Evolutionary conservation across 2,329 filamentous ascomycete species (phyloP), one percentile per base, ranked within the genome.

Genomic region (Fusarium penzigii): DNA sequence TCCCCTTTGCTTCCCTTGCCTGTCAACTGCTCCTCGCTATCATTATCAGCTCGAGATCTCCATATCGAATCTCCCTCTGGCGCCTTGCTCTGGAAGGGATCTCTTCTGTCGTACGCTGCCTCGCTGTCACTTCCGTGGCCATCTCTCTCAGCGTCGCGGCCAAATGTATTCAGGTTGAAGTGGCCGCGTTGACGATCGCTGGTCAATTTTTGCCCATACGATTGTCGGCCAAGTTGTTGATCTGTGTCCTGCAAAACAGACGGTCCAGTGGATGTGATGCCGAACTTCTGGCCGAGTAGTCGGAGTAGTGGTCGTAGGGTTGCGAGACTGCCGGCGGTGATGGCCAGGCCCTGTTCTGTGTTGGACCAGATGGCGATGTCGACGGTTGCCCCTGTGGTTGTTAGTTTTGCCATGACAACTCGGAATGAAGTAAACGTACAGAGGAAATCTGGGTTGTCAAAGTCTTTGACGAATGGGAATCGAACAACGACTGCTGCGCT

Each of bases 291-390:
- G 46, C 62, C 65, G 40, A 75, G 42, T 25, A 60, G 32, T 49
- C 70, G 71, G 53, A 73, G 50, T 1, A 81, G 67, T 0, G 78
- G 78, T 1, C 76, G 73, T 6, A 80, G 67, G 0, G 77, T 79
- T 6, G 76, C 75, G 7, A 78, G 70, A 20, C 72, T 73, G n/a
- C 74, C 75, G 8, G 78, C 78, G 7, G 73, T 73, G 56, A 81
- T 75, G 44, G 76, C 75, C 2, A 81, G 69, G 12, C 74, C 75
- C 36, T 75, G 68, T 48, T 81, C 79, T 7, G 74, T 66, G 1
- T 72, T 75, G 2, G 77, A 78, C 76, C 76, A 80, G 57, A 80
- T 75, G 14, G 76, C 76, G 45, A 78, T 74, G 51, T 74, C 70
- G 44, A 70, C 49, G 0, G 75, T 77, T 25, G 71, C 69, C 62